phyloP scores from a whole-genome alignment of 768 basidiomycete species.

The Kwoniella dejecticola region DNA sequence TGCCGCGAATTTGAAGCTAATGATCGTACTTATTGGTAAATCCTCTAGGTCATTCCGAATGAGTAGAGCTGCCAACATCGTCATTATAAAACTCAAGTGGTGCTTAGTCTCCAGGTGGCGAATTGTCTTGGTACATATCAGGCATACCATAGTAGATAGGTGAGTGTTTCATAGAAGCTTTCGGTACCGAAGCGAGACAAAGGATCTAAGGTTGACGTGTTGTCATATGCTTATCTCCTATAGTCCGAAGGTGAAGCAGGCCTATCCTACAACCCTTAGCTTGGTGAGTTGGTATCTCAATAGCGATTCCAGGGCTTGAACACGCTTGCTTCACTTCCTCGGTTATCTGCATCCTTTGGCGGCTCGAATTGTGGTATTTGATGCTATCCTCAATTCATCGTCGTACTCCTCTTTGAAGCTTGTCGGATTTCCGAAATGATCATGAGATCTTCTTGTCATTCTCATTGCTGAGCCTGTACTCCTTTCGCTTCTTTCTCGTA shows the following conservation, averaged over 20 bases:
- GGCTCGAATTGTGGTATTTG: too few species aligned
- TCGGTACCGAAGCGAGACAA: slow-evolving; percentile 8
- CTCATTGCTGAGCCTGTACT: background rate
- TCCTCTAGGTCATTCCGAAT: too few species aligned
- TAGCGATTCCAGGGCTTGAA: too few species aligned
- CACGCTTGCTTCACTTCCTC: background rate
- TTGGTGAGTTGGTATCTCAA: background rate
- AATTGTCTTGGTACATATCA: too few species aligned
- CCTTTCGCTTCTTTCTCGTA: slow-evolving; percentile 10
- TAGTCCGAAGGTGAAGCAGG: too few species aligned
- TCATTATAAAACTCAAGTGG: too few species aligned
- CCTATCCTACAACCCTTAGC: background rate
- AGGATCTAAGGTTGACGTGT: background rate
- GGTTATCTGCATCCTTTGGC: too few species aligned
- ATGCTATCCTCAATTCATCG: too few species aligned
- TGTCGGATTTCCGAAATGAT: too few species aligned
- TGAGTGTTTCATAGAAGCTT: background rate
- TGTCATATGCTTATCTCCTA: background rate
- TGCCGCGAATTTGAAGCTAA: background rate
- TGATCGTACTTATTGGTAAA: background rate
- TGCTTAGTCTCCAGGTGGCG: too few species aligned
- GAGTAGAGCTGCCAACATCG: too few species aligned
- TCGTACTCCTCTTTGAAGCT: too few species aligned
- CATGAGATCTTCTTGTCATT: background rate
- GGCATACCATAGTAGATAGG: background rate